Conservation (phyloP, 2,329 filamentous ascomycete genomes). For the Tolypocladium ovalisporum region DNA sequence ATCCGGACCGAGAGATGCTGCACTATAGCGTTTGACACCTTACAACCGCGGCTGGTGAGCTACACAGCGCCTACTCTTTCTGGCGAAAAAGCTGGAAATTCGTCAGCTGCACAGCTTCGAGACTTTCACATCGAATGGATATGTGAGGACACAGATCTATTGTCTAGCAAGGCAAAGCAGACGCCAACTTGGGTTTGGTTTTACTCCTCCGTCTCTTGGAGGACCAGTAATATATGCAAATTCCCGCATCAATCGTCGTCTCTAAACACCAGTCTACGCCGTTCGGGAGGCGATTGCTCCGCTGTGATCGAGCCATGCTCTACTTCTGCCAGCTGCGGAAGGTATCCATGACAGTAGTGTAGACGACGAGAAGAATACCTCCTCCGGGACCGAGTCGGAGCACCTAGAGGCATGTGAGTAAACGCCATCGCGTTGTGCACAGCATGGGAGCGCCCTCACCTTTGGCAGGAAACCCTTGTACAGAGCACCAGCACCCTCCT, state of each 20-base stretch:
- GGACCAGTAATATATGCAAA: background rate
- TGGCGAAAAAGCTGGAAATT: background rate
- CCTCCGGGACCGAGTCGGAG: conserved; percentile 42
- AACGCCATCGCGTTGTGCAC: conserved; percentile 15
- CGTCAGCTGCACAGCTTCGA: background rate
- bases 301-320: background rate
- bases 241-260: background rate
- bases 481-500: conserved; percentile 83
- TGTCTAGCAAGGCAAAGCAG: background rate
- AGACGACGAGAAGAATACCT: conserved; percentile 71
- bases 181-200: no score
- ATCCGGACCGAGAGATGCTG: background rate
- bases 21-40: background rate
- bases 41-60: background rate
- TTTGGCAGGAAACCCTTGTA: conserved; percentile 99
- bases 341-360: conserved; percentile 84
- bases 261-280: background rate
- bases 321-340: conserved; percentile 52
- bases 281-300: background rate
- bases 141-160: background rate
- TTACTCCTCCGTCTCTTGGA: background rate
- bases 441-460: conserved; percentile 47
- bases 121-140: no score
- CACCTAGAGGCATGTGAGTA: conserved; percentile 16
- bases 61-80: background rate